Evolutionary conservation across 1,284 basidiomycete species (phyloP), one percentile per base, ranked within the genome.

Genomic region (Abortiporus biennis): DNA sequence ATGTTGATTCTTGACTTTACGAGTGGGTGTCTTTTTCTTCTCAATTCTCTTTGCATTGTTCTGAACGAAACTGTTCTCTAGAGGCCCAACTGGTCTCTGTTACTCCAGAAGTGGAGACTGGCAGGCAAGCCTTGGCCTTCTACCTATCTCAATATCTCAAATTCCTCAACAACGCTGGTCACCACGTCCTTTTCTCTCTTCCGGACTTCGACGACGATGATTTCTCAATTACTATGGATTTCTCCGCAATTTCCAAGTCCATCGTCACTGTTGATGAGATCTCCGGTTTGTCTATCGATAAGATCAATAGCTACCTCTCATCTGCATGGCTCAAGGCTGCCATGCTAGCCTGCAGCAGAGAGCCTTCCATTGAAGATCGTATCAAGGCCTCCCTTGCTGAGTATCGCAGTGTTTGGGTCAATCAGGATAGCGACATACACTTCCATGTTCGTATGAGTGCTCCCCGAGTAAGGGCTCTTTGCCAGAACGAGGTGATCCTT

Each of bases 251-350:
- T 35, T 37, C 40, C 6, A 32, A 39, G n/a, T n/a, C n/a, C n/a
- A 36, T 42, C 2, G 41, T 44, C 40, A 38, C 47, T 27, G 44
- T 53, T 15, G 38, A 54, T 25, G 52, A 52, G 9, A 45, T 64
- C 25, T n/a, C n/a, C n/a, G n/a, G n/a, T n/a, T n/a, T n/a, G n/a
- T 33, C 49, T 29, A 47, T 60, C 23, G 47, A 58, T 24, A 52
- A 61, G 38, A 55, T 64, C 51, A 63, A 64, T 49, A 46, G 43
- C 11, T 57, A 56, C 48, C 53, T 64, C 33, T 51, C 53, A 6
- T 52, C 54, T 1, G 34, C 54, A 16, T 64, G 62, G 62, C 54
- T 59, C 37, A 58, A 62, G 38, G 56, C 59, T 9, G 54, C 56
- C 5, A 53, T 58, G 46, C 48, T 55, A 27, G 51, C 53, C 4